These are phyloP conservation scores for Cryphonectria naterciae DNA, from an alignment of 2,329 filamentous ascomycete genomes.

Conservation along the genomic window DNA sequence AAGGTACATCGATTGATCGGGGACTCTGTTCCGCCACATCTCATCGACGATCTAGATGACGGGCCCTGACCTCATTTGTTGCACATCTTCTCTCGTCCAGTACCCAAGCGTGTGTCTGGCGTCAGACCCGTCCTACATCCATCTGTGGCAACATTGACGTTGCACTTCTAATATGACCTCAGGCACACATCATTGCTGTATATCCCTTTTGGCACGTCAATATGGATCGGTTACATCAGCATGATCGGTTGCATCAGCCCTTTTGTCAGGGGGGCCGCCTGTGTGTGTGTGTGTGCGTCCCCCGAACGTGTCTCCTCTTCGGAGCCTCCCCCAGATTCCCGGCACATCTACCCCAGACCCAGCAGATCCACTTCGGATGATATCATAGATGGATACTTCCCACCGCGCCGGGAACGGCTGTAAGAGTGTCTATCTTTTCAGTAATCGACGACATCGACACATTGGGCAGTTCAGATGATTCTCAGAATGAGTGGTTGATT, in stretches of 20 bases:
- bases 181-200: neutral
- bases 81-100: conserved; percentile 5
- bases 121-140: neutral
- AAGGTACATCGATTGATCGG: neutral
- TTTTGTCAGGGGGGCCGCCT: neutral
- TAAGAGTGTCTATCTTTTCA: neutral
- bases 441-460: neutral
- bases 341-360: conserved; percentile 15
- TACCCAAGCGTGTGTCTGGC: neutral
- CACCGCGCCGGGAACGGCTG: neutral
- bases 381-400: conserved; percentile 17
- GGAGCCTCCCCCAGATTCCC: conserved; percentile 15
- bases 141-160: conserved; percentile 1
- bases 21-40: conserved; percentile 20
- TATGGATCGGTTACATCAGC: too few species aligned
- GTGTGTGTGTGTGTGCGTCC: neutral
- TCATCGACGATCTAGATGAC: conserved; percentile 15
- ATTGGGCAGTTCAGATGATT: neutral
- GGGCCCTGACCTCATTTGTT: conserved; percentile 5
- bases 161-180: neutral
- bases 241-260: conserved; percentile 22
- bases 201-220: neutral
- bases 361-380: conserved; percentile 18
- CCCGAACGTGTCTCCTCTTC: conserved; percentile 9
- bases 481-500: neutral